Percentiles rank a stretch among this genome's conserved stretches.
Conservation (phyloP, 805 yeast species). For the Wickerhamomyces sydowiorum region DNA sequence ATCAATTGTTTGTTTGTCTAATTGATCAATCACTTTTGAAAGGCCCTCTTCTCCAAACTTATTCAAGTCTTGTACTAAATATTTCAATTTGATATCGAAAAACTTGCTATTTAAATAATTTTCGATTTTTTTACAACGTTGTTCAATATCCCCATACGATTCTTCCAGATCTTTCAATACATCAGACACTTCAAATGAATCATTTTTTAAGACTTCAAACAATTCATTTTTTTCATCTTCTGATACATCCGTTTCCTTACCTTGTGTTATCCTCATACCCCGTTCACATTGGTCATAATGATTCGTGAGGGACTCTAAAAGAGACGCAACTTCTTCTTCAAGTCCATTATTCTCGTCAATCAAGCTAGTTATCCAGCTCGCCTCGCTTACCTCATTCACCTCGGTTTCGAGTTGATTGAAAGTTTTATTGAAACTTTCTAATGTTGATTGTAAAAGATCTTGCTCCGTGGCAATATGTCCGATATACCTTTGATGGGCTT, state of each 20-base stretch:
- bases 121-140: conserved; percentile 16
- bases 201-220: conserved; percentile 42
- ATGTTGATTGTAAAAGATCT: background rate
- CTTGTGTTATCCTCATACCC: conserved; percentile 31
- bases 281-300: conserved; percentile 77
- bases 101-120: conserved; percentile 27
- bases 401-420: conserved; percentile 29
- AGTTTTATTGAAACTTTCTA: conserved; percentile 1
- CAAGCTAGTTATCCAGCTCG: conserved; percentile 15
- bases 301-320: conserved; percentile 65
- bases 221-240: conserved; percentile 32
- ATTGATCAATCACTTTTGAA: conserved; percentile 4
- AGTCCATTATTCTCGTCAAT: conserved; percentile 38
- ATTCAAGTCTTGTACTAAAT: conserved; percentile 16
- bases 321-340: conserved; percentile 66
- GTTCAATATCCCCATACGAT: conserved; percentile 3
- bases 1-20: conserved; percentile 10
- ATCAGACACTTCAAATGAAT: conserved; percentile 48
- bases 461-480: conserved; percentile 14
- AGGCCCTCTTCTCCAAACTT: conserved; percentile 18
- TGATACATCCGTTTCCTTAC: conserved; percentile 24
- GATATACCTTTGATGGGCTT: conserved; percentile 19
- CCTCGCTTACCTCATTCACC: conserved; percentile 25
- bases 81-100: conserved; percentile 18
- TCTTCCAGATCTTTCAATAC: conserved; percentile 31